Evolutionary conservation across 345 rosid genomes (phyloP).

Genomic region (Arabidopsis thaliana): DNA sequence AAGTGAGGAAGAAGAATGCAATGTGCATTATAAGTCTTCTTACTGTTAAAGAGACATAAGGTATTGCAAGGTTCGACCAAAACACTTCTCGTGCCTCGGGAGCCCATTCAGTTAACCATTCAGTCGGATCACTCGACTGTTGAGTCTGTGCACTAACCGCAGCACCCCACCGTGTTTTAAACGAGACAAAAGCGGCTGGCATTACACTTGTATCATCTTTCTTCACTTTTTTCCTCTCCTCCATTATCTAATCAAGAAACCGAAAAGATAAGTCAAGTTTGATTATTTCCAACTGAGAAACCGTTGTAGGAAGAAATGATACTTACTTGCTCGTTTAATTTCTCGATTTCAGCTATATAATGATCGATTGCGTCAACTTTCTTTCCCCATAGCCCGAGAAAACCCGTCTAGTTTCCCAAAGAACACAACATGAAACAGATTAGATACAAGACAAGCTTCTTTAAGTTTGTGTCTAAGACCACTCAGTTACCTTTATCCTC

Average conservation of each 20-base stretch:
- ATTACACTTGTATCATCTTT: constrained; percentile 72
- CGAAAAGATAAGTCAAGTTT: not conserved
- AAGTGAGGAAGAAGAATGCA: constrained; percentile 92
- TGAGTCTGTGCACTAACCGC: constrained; percentile 99
- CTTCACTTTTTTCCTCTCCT: constrained; percentile 65
- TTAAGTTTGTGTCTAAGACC: constrained; percentile 21
- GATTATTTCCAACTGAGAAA: not conserved
- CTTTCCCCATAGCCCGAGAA: constrained; percentile 75
- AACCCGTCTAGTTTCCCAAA: constrained; percentile 68
- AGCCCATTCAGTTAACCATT: constrained; percentile 98
- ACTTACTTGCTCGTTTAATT: constrained; percentile 73
- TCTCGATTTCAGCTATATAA: constrained; percentile 66
- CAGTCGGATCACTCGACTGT: constrained; percentile 80
- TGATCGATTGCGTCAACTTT: constrained; percentile 85
- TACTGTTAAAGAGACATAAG: constrained; percentile 73
- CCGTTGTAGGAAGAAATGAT: not conserved
- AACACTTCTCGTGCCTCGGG: constrained; percentile 91
- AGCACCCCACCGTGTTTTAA: constrained; percentile 94
- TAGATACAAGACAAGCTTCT: constrained; percentile 25
- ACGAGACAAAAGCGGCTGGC: constrained; percentile 98
- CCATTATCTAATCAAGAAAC: constrained; percentile 56
- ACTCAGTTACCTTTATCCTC: constrained; percentile 59
- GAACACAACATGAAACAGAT: constrained; percentile 19
- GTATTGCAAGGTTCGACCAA: constrained; percentile 88
- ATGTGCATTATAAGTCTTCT: constrained; percentile 79